phyloP scores from a whole-genome alignment of 1,284 basidiomycete species.

The Pseudomicrostroma phylloplanum region DNA sequence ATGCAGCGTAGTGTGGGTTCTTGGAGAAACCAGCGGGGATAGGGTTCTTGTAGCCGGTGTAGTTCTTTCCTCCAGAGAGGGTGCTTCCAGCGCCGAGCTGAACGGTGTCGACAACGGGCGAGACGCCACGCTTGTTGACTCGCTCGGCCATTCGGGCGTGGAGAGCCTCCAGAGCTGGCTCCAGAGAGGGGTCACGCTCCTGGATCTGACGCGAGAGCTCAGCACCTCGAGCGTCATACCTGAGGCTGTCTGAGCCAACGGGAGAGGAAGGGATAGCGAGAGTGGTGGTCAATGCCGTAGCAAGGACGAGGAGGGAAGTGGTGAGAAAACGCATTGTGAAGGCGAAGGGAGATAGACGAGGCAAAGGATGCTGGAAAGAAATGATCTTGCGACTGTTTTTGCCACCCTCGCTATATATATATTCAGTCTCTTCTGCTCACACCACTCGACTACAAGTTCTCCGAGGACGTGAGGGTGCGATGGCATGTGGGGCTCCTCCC shows the following conservation, averaged over 20 bases:
- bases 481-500: no score
- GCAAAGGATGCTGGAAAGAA: no score
- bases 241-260: neutral
- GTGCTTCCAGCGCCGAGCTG: conserved; percentile 3
- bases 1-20: conserved; percentile 24
- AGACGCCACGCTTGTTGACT: conserved; percentile 21
- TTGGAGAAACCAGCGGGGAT: conserved; percentile 9
- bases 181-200: conserved; percentile 7
- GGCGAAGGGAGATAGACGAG: no score
- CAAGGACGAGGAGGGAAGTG: conserved; percentile 3
- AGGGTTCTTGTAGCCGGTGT: conserved; percentile 8
- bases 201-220: neutral
- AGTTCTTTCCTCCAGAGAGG: conserved; percentile 1
- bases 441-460: no score
- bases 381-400: no score
- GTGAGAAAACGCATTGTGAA: neutral
- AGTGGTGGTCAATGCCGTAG: neutral
- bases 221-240: neutral
- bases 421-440: no score
- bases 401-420: no score
- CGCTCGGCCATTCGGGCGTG: conserved; percentile 20
- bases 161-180: conserved; percentile 26
- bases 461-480: no score
- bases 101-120: neutral
- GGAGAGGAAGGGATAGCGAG: conserved; percentile 8